phyloP scores from a whole-genome alignment of 176 grass and related monocot species.

The Saccharum spontaneum region DNA sequence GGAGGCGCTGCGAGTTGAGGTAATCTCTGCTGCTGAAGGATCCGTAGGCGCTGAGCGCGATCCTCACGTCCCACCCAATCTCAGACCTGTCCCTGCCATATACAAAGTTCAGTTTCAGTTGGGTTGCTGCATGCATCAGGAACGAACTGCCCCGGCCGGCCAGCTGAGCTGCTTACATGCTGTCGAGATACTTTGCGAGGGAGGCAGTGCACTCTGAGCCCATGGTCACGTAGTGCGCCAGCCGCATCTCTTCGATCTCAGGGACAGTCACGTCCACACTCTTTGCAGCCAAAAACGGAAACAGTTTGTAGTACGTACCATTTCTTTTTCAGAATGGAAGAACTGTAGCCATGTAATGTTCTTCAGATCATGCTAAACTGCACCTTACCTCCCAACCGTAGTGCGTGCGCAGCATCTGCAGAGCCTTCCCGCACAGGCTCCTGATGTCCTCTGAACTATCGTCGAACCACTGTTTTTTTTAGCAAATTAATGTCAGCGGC shows the following conservation, averaged over 20 bases:
- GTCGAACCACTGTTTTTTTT: constrained; percentile 66
- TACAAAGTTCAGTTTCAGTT: background rate
- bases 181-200: constrained; percentile 57
- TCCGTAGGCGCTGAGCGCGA: constrained; percentile 64
- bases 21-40: constrained; percentile 82
- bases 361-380: background rate
- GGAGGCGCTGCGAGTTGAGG: constrained; percentile 76
- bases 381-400: constrained; percentile 80
- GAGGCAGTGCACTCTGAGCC: constrained; percentile 84
- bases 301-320: background rate
- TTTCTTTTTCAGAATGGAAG: background rate
- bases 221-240: constrained; percentile 91
- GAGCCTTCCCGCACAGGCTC: constrained; percentile 64
- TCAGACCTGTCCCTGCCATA: constrained; percentile 47
- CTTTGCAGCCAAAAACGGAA: constrained; percentile 17
- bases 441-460: constrained; percentile 71
- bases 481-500: background rate
- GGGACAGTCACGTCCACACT: constrained; percentile 68
- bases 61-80: constrained; percentile 82
- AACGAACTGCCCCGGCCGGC: too few species aligned
- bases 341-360: background rate
- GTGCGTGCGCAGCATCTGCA: constrained; percentile 43
- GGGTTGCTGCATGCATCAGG: background rate
- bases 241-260: constrained; percentile 87
- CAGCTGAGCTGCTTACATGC: constrained; percentile 34